Conservation (phyloP, 805 yeast genomes). For the Candida lessepsii region DNA sequence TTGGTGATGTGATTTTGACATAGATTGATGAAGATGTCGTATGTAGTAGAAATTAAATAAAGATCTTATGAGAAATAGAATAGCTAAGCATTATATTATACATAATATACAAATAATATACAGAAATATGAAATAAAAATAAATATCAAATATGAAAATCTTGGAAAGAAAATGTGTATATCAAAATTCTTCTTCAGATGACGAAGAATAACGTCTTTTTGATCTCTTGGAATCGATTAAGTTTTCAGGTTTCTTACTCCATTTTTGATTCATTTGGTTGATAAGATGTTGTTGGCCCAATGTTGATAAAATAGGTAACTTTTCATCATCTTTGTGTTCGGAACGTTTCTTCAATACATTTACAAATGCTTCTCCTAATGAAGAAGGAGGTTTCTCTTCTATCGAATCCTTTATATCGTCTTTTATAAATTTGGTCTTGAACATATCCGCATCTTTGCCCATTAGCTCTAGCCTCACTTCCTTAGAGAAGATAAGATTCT, state of each 20-base stretch:
- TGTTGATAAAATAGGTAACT: slow-evolving; percentile 16
- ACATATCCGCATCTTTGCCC: slow-evolving; percentile 15
- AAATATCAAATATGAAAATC: too few relatives aligned
- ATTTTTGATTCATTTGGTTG: slow-evolving; percentile 35
- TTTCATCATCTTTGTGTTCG: slow-evolving; percentile 10
- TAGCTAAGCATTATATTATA: slow-evolving; percentile 1
- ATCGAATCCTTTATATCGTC: neutral
- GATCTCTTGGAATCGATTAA: slow-evolving; percentile 4
- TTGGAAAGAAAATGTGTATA: too few relatives aligned
- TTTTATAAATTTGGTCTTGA: slow-evolving; percentile 14
- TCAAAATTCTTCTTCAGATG: slow-evolving; percentile 10
- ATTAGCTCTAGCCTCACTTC: slow-evolving; percentile 39
- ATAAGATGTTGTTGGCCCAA: slow-evolving; percentile 35
- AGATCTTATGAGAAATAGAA: neutral
- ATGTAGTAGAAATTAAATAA: too few relatives aligned
- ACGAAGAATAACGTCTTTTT: slow-evolving; percentile 12
- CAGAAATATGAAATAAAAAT: too few relatives aligned
- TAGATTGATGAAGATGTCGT: too few relatives aligned
- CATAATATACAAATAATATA: slow-evolving; percentile 4
- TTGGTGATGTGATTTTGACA: too few relatives aligned
- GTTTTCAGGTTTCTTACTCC: slow-evolving; percentile 31
- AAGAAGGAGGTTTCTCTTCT: too few relatives aligned
- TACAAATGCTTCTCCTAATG: neutral
- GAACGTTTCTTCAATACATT: neutral
- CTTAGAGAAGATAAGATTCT: slow-evolving; percentile 32